Evolutionary conservation across 2,329 filamentous ascomycete genomes (phyloP).

Genomic region (Exophiala dermatitidis): DNA sequence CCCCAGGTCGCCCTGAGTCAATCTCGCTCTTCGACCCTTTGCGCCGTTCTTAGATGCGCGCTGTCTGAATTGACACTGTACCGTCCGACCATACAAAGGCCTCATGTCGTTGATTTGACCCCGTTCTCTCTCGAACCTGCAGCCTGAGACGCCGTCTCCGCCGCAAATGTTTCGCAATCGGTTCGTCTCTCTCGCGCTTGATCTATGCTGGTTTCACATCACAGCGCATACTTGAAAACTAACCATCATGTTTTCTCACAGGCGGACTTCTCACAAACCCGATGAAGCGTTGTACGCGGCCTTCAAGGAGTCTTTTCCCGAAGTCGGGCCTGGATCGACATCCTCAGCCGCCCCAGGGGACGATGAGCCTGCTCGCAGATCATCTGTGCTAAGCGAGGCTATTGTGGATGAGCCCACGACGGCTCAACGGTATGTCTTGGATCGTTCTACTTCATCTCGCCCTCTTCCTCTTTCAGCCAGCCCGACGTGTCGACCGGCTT

Average conservation of each 20-base stretch:
- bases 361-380: slow-evolving; percentile 34
- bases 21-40: background rate
- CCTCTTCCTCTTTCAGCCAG: slow-evolving; percentile 5
- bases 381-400: slow-evolving; percentile 27
- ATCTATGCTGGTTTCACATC: slow-evolving; percentile 16
- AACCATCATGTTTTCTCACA: slow-evolving; percentile 32
- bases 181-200: slow-evolving; percentile 31
- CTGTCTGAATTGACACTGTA: slow-evolving; percentile 1
- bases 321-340: slow-evolving; percentile 52
- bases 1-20: slow-evolving; percentile 5
- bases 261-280: slow-evolving; percentile 76
- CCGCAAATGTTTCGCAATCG: slow-evolving; percentile 43
- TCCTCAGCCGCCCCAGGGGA: slow-evolving; percentile 41
- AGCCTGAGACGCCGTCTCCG: slow-evolving; percentile 25
- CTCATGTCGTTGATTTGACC: slow-evolving; percentile 24
- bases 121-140: slow-evolving; percentile 10
- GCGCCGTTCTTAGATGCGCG: slow-evolving; percentile 11
- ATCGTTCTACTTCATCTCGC: slow-evolving; percentile 14
- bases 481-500: slow-evolving; percentile 3
- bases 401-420: slow-evolving; percentile 24
- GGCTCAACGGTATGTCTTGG: slow-evolving; percentile 24
- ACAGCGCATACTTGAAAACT: slow-evolving; percentile 12
- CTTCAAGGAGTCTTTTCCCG: slow-evolving; percentile 77
- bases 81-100: slow-evolving; percentile 12
- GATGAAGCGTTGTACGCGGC: slow-evolving; percentile 74